Evolutionary conservation across 2,329 filamentous ascomycete species (phyloP).

Genomic region (Talaromyces sp.): DNA sequence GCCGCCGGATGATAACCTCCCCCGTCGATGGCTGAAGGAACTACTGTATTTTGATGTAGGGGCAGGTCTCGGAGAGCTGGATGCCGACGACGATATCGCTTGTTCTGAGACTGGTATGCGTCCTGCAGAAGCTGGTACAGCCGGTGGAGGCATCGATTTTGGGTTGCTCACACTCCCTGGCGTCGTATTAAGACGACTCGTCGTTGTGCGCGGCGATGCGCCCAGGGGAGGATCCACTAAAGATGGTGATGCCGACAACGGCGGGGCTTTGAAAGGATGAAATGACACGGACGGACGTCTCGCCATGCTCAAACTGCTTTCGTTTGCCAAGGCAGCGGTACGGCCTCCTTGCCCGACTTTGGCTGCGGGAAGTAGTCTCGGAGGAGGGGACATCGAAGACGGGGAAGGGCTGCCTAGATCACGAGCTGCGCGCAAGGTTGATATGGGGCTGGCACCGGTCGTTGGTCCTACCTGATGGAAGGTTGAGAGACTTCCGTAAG

Average conservation of each 20-base stretch:
- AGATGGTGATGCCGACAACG: conserved; percentile 83
- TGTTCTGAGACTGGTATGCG: conserved; percentile 49
- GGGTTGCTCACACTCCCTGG: conserved; percentile 34
- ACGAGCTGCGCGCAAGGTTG: conserved; percentile 68
- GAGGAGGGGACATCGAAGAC: conserved; percentile 48
- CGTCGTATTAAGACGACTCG: conserved; percentile 34
- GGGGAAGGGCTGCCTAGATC: conserved; percentile 44
- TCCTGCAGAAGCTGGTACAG: conserved; percentile 30
- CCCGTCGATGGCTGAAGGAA: conserved; percentile 83
- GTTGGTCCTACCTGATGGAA: conserved; percentile 74
- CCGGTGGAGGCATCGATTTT: conserved; percentile 33
- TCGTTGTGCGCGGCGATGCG: conserved; percentile 49
- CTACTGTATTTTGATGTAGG: conserved; percentile 84
- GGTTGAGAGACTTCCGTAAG: conserved; percentile 84
- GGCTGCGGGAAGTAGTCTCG: conserved; percentile 40
- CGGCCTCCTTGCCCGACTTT: conserved; percentile 28
- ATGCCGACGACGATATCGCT: conserved; percentile 59
- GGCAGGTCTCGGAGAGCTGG: conserved; percentile 72
- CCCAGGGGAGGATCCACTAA: conserved; percentile 44
- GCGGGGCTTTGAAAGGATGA: conserved; percentile 93
- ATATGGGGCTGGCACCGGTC: conserved; percentile 78
- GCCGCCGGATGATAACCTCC: conserved; percentile 70
- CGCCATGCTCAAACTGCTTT: conserved; percentile 48
- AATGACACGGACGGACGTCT: conserved; percentile 83
- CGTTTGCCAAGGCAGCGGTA: conserved; percentile 35